phyloP scores from a whole-genome alignment of 2,329 filamentous ascomycete genomes.

The Drechslerella stenobrocha region DNA sequence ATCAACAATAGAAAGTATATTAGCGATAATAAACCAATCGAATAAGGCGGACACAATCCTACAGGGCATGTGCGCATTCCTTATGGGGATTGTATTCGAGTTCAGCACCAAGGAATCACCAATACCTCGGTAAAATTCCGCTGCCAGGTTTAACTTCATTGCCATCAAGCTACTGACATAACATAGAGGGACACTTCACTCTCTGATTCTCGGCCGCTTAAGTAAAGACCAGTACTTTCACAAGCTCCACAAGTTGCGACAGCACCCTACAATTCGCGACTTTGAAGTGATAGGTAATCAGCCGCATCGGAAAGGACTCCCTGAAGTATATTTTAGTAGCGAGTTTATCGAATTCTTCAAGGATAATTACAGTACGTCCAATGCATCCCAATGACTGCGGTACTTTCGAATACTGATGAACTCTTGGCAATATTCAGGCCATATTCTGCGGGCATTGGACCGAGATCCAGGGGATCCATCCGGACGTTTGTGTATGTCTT shows the following conservation, averaged over 20 bases:
- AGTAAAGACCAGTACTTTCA: conserved; percentile 87
- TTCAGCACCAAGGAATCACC: conserved; percentile 98
- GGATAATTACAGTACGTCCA: conserved; percentile 74
- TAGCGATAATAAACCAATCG: conserved; percentile 71
- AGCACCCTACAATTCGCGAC: conserved; percentile 77
- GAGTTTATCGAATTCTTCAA: conserved; percentile 92
- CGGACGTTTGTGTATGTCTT: conserved; percentile 23
- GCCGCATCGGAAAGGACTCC: conserved; percentile 61
- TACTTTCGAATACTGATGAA: too few species aligned
- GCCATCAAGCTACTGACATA: neutral
- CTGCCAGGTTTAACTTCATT: neutral
- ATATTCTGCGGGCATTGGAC: conserved; percentile 28
- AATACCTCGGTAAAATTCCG: conserved; percentile 62
- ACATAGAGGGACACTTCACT: conserved; percentile 71
- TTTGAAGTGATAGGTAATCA: conserved; percentile 68
- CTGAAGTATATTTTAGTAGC: conserved; percentile 82
- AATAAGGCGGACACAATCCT: conserved; percentile 67
- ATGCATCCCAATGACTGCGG: too few species aligned
- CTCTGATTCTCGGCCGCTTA: conserved; percentile 73
- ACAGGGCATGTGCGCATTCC: conserved; percentile 78
- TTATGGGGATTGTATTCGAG: conserved; percentile 89
- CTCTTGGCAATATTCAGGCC: conserved; percentile 7
- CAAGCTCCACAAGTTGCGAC: conserved; percentile 74
- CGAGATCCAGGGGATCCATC: conserved; percentile 32
- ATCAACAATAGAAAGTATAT: conserved; percentile 83